Evolutionary conservation across 2,329 filamentous ascomycete genomes (phyloP).

Genomic region (Fusarium sp.): DNA sequence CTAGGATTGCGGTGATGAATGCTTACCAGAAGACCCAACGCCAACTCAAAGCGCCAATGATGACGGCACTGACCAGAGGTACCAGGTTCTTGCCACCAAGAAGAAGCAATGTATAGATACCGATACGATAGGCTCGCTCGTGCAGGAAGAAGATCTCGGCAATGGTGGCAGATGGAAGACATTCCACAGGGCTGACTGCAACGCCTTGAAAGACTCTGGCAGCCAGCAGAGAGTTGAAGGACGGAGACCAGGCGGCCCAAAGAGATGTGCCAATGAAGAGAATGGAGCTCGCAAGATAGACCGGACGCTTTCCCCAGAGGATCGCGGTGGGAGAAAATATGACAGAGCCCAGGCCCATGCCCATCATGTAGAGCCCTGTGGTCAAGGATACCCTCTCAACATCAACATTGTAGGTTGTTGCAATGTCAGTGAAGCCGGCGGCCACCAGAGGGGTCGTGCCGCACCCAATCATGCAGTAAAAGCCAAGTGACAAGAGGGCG

Average conservation of each 20-base stretch:
- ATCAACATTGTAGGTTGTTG: conserved; percentile 71
- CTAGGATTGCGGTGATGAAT: too few species aligned
- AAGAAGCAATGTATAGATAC: conserved; percentile 90
- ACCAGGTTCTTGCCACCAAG: conserved; percentile 93
- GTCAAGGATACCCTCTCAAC: conserved; percentile 84
- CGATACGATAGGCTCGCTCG: conserved; percentile 91
- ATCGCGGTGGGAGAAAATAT: conserved; percentile 92
- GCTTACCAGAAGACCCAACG: conserved; percentile 89
- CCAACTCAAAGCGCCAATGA: conserved; percentile 85
- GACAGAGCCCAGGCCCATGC: conserved; percentile 86
- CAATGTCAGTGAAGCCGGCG: conserved; percentile 88
- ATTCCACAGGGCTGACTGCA: conserved; percentile 90
- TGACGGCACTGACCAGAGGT: conserved; percentile 85
- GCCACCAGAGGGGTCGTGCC: conserved; percentile 92
- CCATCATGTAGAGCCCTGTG: conserved; percentile 94
- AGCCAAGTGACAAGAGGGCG: conserved; percentile 84
- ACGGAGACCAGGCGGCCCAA: conserved; percentile 90
- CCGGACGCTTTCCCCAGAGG: conserved; percentile 87
- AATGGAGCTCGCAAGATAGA: conserved; percentile 83
- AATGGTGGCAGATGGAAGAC: conserved; percentile 91
- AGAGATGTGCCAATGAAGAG: conserved; percentile 82
- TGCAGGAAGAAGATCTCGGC: conserved; percentile 97
- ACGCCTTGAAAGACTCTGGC: conserved; percentile 90
- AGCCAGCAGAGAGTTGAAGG: conserved; percentile 81
- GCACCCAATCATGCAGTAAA: conserved; percentile 93